These are phyloP conservation scores for Aciculosporium take DNA, from an alignment of 2,329 filamentous ascomycete genomes.

Conservation along the genomic window DNA sequence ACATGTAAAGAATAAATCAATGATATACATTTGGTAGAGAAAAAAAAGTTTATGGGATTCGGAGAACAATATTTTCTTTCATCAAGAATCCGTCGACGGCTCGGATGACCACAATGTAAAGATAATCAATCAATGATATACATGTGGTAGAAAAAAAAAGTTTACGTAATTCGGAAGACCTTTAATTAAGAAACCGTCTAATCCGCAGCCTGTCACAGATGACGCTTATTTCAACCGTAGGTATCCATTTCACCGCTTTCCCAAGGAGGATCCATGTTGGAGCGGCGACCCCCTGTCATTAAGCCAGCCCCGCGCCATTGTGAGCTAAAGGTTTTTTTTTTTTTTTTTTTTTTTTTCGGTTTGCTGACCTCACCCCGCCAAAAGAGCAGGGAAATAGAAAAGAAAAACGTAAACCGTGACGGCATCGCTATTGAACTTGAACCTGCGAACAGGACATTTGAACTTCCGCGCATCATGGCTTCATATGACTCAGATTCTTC, in stretches of 20 bases:
- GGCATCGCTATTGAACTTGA: constrained; percentile 20
- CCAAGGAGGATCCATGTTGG: not conserved
- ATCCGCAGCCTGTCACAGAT: not conserved
- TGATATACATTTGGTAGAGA: constrained; percentile 3
- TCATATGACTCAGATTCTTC: constrained; percentile 80
- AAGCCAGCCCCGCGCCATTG: constrained; percentile 1
- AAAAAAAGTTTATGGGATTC: constrained; percentile 17
- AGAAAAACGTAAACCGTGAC: constrained; percentile 21
- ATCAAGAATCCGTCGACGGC: no score
- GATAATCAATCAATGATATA: no score
- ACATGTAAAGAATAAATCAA: constrained; percentile 27
- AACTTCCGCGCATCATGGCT: constrained; percentile 38
- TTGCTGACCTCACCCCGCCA: not conserved
- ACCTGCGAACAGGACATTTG: not conserved
- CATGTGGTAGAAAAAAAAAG: no score
- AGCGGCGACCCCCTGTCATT: not conserved
- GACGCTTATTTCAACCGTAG: not conserved
- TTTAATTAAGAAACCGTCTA: no score
- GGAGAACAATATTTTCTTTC: no score
- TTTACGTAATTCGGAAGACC: no score
- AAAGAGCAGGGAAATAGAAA: not conserved
- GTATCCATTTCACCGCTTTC: not conserved
- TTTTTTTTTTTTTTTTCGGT: not conserved
- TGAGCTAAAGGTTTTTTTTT: not conserved
- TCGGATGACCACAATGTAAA: no score